phyloP scores from a whole-genome alignment of 331 rosid species.

The Quercus tomentella region DNA sequence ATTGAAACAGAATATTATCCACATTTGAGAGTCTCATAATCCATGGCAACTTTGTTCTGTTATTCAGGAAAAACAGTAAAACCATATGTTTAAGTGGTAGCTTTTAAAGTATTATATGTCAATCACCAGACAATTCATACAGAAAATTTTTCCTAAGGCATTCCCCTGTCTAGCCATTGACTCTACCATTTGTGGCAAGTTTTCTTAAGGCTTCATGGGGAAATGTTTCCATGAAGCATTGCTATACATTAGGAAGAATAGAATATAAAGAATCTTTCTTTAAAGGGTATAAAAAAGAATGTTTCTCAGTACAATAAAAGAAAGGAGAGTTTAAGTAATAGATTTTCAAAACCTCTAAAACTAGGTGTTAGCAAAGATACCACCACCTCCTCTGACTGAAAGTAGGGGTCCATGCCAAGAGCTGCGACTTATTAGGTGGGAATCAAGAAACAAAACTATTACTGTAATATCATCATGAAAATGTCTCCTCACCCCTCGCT shows the following conservation, averaged over 20 bases:
- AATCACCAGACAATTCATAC: constrained; percentile 11
- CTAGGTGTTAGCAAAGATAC: constrained; percentile 36
- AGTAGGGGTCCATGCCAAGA: constrained; percentile 45
- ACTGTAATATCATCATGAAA: constrained; percentile 97
- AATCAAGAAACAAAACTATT: constrained; percentile 79
- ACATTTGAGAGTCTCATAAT: not conserved
- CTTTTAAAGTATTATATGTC: not conserved
- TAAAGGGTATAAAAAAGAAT: not conserved
- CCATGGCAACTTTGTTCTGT: no score
- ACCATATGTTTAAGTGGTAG: not conserved
- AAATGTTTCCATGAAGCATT: constrained; percentile 8
- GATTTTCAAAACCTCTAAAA: constrained; percentile 23
- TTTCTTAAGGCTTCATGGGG: constrained; percentile 1
- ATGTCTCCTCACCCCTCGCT: constrained; percentile 92
- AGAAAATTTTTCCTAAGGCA: not conserved
- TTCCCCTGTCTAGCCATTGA: not conserved
- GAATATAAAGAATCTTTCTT: constrained; percentile 6
- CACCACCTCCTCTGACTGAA: constrained; percentile 64
- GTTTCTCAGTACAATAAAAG: constrained; percentile 19
- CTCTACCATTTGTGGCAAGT: not conserved
- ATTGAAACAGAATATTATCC: not conserved
- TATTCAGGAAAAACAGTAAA: not conserved
- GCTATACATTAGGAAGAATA: constrained; percentile 22
- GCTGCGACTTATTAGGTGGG: constrained; percentile 47
- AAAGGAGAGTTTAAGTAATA: constrained; percentile 19